Conservation (phyloP, 305 asterid species). For the Fraxinus baroniana region DNA sequence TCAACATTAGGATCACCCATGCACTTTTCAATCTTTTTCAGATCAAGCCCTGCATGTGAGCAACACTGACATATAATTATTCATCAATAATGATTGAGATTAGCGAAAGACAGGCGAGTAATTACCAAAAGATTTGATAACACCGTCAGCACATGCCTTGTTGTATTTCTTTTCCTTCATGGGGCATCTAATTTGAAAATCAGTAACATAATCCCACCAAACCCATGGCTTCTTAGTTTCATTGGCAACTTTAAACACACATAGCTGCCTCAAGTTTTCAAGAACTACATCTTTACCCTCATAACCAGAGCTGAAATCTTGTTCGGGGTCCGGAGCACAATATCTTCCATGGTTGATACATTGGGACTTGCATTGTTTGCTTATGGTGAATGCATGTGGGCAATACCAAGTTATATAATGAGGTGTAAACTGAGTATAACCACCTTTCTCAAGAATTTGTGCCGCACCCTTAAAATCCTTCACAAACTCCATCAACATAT, state of each 20-base stretch:
- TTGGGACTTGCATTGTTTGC: slow-evolving; percentile 95
- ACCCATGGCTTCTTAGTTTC: slow-evolving; percentile 87
- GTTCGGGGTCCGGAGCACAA: slow-evolving; percentile 98
- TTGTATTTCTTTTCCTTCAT: slow-evolving; percentile 96
- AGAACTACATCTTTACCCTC: slow-evolving; percentile 91
- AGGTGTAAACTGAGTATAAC: slow-evolving; percentile 90
- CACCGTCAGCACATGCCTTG: slow-evolving; percentile 77
- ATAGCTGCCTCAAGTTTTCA: slow-evolving; percentile 89
- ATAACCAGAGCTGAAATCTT: slow-evolving; percentile 86
- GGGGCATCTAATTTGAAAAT: slow-evolving; percentile 95
- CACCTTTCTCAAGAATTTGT: slow-evolving; percentile 90
- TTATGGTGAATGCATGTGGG: slow-evolving; percentile 86
- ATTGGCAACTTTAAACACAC: slow-evolving; percentile 84
- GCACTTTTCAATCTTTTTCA: slow-evolving; percentile 53
- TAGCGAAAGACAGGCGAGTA: slow-evolving; percentile 5
- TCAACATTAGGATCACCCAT: slow-evolving; percentile 60
- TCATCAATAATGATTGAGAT: not conserved
- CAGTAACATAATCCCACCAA: slow-evolving; percentile 99
- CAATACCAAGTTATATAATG: slow-evolving; percentile 99
- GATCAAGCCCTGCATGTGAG: slow-evolving; percentile 48
- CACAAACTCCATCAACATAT: slow-evolving; percentile 87
- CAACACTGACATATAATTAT: not conserved
- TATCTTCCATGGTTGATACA: slow-evolving; percentile 94
- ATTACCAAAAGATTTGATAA: slow-evolving; percentile 74
- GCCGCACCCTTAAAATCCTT: slow-evolving; percentile 98